A percentile compares a stretch with the other conserved stretches of the same genome.
These are phyloP conservation scores for Trypanosomatidae sp. DNA, from an alignment of 208 protist genomes.

Conservation along the genomic window DNA sequence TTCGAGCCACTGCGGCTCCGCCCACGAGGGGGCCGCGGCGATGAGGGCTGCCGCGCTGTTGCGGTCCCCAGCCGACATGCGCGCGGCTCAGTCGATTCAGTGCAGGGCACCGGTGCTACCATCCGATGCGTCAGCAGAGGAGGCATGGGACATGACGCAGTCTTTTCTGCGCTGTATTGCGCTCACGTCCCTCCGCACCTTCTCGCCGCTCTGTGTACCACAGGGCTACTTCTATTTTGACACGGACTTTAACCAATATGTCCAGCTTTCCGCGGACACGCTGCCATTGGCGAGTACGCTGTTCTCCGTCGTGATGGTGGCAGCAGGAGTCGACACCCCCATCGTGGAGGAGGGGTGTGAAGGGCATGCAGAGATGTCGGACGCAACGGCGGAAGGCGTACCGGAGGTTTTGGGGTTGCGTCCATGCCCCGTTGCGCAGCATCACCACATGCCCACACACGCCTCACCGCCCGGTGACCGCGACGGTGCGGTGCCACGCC, in stretches of 20 bases:
- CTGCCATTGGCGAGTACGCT: constrained; percentile 25
- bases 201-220: constrained; percentile 16
- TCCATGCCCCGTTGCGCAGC: background rate
- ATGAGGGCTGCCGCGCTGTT: constrained; percentile 8
- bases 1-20: background rate
- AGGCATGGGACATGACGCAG: constrained; percentile 22
- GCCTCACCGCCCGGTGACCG: background rate
- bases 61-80: constrained; percentile 18
- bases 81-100: constrained; percentile 16
- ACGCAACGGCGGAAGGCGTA: background rate
- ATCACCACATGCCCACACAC: background rate
- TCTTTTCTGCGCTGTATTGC: constrained; percentile 32
- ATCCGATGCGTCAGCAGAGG: constrained; percentile 13
- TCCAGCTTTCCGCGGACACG: constrained; percentile 39
- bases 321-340: background rate
- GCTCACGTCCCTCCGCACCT: constrained; percentile 9
- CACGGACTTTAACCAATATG: constrained; percentile 42
- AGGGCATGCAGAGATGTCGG: background rate
- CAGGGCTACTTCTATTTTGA: constrained; percentile 54
- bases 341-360: background rate
- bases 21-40: constrained; percentile 5
- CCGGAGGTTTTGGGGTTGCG: background rate
- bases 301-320: constrained; percentile 35
- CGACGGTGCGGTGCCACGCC: background rate
- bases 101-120: constrained; percentile 30